These are phyloP conservation scores for Taiwanofungus camphoratus DNA, from an alignment of 1,284 basidiomycete genomes.

Conservation along the genomic window DNA sequence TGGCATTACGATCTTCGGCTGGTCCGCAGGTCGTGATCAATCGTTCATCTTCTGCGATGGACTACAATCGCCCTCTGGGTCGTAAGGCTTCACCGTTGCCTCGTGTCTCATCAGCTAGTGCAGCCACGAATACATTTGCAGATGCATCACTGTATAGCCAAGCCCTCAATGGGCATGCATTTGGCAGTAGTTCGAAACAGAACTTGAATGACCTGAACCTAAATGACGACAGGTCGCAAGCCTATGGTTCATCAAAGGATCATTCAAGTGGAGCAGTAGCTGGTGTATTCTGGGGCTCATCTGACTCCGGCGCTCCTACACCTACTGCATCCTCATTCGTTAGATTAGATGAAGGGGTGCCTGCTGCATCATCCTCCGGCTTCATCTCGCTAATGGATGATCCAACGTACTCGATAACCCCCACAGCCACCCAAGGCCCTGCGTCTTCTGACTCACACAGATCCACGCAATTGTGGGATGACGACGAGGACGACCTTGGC, in stretches of 20 bases:
- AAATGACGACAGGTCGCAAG: slow-evolving; percentile 17
- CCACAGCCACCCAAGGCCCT: slow-evolving; percentile 22
- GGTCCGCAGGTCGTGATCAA: slow-evolving; percentile 49
- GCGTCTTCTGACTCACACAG: slow-evolving; percentile 19
- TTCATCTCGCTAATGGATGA: slow-evolving; percentile 88
- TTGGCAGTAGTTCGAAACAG: slow-evolving; percentile 16
- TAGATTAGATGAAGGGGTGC: slow-evolving; percentile 39
- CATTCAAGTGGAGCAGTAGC: slow-evolving; percentile 30
- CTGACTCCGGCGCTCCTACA: slow-evolving; percentile 45
- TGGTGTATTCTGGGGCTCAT: slow-evolving; percentile 59
- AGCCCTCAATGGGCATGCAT: slow-evolving; percentile 26
- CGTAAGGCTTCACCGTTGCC: slow-evolving; percentile 46
- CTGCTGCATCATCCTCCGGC: slow-evolving; percentile 38
- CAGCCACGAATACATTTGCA: slow-evolving; percentile 42
- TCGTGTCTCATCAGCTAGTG: slow-evolving; percentile 48
- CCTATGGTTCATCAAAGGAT: slow-evolving; percentile 27
- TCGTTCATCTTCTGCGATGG: slow-evolving; percentile 73
- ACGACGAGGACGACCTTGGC: slow-evolving; percentile 83
- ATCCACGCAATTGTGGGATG: slow-evolving; percentile 29
- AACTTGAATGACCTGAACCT: slow-evolving; percentile 14
- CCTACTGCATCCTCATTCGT: slow-evolving; percentile 66
- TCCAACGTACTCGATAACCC: slow-evolving; percentile 38
- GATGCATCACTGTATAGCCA: slow-evolving; percentile 39
- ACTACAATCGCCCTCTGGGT: slow-evolving; percentile 44
- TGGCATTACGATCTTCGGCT: slow-evolving; percentile 43